Base-by-base conservation (phyloP, 2,329 filamentous ascomycete genomes). In the Bipolaris sorokiniana region DNA sequence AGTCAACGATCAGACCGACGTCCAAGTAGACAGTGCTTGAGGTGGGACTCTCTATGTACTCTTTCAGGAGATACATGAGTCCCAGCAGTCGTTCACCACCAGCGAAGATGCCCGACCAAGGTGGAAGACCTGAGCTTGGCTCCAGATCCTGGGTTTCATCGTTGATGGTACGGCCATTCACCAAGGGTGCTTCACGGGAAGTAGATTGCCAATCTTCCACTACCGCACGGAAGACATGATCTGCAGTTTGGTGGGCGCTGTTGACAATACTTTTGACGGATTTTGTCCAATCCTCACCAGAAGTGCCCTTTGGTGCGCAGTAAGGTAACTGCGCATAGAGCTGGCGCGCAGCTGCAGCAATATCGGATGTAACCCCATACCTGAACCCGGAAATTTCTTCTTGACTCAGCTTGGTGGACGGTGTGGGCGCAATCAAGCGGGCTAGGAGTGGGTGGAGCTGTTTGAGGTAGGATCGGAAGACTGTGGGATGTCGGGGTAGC, bases 131-230 rank as follows among this genome's bases (percentile, higher is more conserved):
- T 38, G 83, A 69, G 7, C 73, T 65, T 58, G 73, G 54, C 7
- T 76, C 77, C 7, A 71, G 65, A 58, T 80, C 77, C 71, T 66
- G 78, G 60, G 63, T 70, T 63, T 77, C 58, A 33, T 70, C 67
- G 2, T 72, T 70, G 7, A 75, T 10, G 6, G 67, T 67, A 63
- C 72, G 50, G 51, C 62, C 61, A 65, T 72, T 74, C 3, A 55
- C 45, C 5, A 67, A 59, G 1, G 73, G 47, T 61, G 70, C 58
- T 65, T 72, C 56, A 52, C 75, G 84, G 31, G 84, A 80, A 2
- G 82, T 82, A 0, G 91, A 86, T 66, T 93, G 87, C 90, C 92
- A 95, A 38, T 91, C 89, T 73, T 97, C 93, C 10, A 90, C 78
- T 0, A 97, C 84, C 9, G 88, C 87, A 47, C 93, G 87, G 69